phyloP scores from a whole-genome alignment of 768 basidiomycete genomes.

The Auricularia heimuer region DNA sequence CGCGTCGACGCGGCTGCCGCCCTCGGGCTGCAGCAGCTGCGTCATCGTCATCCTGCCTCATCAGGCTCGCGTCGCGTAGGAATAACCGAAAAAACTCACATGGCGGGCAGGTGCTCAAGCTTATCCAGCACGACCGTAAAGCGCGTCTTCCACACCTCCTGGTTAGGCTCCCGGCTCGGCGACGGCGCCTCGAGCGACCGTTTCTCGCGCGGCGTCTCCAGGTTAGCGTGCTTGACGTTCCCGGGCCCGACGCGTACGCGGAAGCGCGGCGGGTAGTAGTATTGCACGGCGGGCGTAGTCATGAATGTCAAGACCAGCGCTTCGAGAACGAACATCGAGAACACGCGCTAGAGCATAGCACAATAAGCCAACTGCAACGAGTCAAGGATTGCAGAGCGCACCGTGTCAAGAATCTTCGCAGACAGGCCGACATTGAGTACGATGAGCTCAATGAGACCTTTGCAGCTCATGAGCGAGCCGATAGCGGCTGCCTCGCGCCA shows the following conservation, averaged over 20 bases:
- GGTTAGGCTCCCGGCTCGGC: background rate
- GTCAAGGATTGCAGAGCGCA: background rate
- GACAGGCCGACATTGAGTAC: slow-evolving; percentile 89
- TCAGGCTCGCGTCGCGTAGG: background rate
- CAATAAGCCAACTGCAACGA: background rate
- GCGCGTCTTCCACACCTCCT: slow-evolving; percentile 33
- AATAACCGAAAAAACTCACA: slow-evolving; percentile 16
- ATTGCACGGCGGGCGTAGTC: slow-evolving; percentile 66
- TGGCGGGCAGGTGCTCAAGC: slow-evolving; percentile 77
- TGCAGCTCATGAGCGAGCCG: slow-evolving; percentile 91
- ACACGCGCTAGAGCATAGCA: slow-evolving; percentile 41
- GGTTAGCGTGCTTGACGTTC: slow-evolving; percentile 39
- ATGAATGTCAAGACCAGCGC: slow-evolving; percentile 75
- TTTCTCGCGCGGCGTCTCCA: slow-evolving; percentile 28
- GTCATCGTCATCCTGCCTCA: slow-evolving; percentile 60
- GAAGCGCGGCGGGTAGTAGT: slow-evolving; percentile 55
- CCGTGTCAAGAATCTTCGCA: slow-evolving; percentile 56
- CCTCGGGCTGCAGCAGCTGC: slow-evolving; percentile 56
- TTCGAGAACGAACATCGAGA: slow-evolving; percentile 92
- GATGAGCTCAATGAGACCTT: slow-evolving; percentile 89
- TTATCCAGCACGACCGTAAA: slow-evolving; percentile 86
- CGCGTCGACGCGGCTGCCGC: slow-evolving; percentile 34
- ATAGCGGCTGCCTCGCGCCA: slow-evolving; percentile 78
- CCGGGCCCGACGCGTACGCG: slow-evolving; percentile 40
- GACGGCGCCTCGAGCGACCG: slow-evolving; percentile 6